phyloP scores from a whole-genome alignment of 768 basidiomycete species.

The Mycena kentingensis region DNA sequence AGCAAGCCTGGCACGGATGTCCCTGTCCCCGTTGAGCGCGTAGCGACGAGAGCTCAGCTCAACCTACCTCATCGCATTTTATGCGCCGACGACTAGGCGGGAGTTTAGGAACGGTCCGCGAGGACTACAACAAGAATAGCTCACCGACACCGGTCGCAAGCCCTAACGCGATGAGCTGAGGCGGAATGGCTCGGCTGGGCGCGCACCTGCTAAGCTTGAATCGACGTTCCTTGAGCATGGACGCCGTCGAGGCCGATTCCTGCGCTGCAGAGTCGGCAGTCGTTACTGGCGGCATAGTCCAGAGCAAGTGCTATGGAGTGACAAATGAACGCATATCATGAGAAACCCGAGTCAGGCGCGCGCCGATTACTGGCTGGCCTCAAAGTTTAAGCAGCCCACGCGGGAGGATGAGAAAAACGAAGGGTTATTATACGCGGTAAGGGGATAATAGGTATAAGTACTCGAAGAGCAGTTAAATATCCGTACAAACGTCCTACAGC shows the following conservation, averaged over 20 bases:
- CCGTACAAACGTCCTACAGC: conserved; percentile 34
- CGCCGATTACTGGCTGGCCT: no score
- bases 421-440: conserved; percentile 15
- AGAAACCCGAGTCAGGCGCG: neutral
- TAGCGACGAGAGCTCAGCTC: no score
- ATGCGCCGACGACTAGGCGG: conserved; percentile 70
- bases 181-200: conserved; percentile 1
- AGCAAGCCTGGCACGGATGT: conserved; percentile 84
- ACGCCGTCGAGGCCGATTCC: conserved; percentile 38
- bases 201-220: conserved; percentile 86
- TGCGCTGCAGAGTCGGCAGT: conserved; percentile 48
- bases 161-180: conserved; percentile 44
- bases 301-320: conserved; percentile 32
- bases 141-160: conserved; percentile 90
- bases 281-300: conserved; percentile 50
- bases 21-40: no score
- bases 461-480: conserved; percentile 22
- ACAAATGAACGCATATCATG: conserved; percentile 8
- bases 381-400: no score
- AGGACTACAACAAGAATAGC: conserved; percentile 27
- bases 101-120: neutral
- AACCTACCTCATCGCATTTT: conserved; percentile 86
- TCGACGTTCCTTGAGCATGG: conserved; percentile 73
- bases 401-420: neutral
- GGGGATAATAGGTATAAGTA: conserved; percentile 25